Evolutionary conservation across 805 yeast species (phyloP).

Genomic region (Yueomyces sp.): DNA sequence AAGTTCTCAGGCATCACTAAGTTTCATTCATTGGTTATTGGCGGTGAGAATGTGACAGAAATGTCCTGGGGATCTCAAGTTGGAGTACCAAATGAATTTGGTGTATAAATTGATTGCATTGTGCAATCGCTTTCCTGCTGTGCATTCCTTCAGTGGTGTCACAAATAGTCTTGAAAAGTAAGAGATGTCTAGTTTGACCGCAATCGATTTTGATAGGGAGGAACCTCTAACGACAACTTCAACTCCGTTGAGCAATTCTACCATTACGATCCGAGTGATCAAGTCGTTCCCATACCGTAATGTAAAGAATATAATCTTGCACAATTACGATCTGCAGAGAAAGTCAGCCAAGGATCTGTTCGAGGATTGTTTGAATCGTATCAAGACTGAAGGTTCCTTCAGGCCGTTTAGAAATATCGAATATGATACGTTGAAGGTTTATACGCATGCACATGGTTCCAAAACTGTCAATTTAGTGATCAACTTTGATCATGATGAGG

Average conservation of each 20-base stretch:
- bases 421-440: slow-evolving; percentile 69
- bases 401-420: slow-evolving; percentile 72
- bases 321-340: slow-evolving; percentile 53
- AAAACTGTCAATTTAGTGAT: slow-evolving; percentile 87
- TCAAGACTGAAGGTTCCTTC: slow-evolving; percentile 47
- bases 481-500: slow-evolving; percentile 71
- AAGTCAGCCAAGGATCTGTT: slow-evolving; percentile 56
- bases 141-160: background rate
- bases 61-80: background rate
- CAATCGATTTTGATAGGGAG: slow-evolving; percentile 28
- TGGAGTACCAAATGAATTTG: background rate
- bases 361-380: slow-evolving; percentile 33
- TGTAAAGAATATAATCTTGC: slow-evolving; percentile 61
- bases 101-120: background rate
- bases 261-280: slow-evolving; percentile 73
- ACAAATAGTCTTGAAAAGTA: background rate
- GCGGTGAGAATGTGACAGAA: background rate
- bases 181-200: background rate
- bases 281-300: slow-evolving; percentile 89
- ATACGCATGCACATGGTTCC: slow-evolving; percentile 89
- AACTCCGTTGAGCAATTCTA: slow-evolving; percentile 53
- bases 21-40: background rate
- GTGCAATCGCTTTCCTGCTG: background rate
- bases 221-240: slow-evolving; percentile 75
- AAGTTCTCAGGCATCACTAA: background rate